A percentile compares a stretch with the other conserved stretches of the same genome.
Evolutionary conservation across 2,329 filamentous ascomycete genomes (phyloP).

Genomic region (Pyrenophora seminiperda): DNA sequence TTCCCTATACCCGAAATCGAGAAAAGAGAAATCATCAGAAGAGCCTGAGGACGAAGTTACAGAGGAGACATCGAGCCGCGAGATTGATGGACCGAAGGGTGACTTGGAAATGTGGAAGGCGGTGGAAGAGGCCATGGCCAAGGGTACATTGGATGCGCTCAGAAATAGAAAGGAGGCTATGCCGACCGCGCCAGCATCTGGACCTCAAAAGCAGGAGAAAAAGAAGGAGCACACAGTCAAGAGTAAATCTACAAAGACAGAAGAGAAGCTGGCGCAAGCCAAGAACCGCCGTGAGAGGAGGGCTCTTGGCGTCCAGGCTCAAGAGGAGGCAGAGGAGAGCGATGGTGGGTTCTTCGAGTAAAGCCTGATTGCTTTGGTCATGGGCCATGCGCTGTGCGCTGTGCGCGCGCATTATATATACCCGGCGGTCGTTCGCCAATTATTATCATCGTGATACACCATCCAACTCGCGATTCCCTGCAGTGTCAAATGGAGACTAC

Average conservation of each 20-base stretch:
- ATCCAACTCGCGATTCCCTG: no score
- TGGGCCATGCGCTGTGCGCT: not conserved
- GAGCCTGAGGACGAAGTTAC: constrained; percentile 28
- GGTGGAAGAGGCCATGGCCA: constrained; percentile 68
- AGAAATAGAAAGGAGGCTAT: constrained; percentile 57
- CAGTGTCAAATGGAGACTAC: no score
- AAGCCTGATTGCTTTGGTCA: not conserved
- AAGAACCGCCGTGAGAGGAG: constrained; percentile 31
- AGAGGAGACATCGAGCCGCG: constrained; percentile 38
- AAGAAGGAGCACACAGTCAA: constrained; percentile 17
- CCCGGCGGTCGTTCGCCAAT: constrained; percentile 16
- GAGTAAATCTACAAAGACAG: constrained; percentile 23
- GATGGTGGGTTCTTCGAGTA: constrained; percentile 50
- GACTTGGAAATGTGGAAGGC: constrained; percentile 68
- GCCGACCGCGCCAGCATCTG: constrained; percentile 13
- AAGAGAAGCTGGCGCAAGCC: constrained; percentile 14
- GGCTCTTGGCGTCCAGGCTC: constrained; percentile 21
- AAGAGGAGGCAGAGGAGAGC: constrained; percentile 41
- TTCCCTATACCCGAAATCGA: constrained; percentile 55
- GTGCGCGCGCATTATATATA: constrained; percentile 27
- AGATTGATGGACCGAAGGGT: constrained; percentile 51
- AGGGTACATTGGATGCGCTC: constrained; percentile 61
- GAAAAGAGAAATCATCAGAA: constrained; percentile 28
- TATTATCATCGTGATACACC: not conserved
- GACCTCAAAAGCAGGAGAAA: constrained; percentile 30